Evolutionary conservation across 2,329 filamentous ascomycete genomes (phyloP).

Genomic region (Penicillium palitans): DNA sequence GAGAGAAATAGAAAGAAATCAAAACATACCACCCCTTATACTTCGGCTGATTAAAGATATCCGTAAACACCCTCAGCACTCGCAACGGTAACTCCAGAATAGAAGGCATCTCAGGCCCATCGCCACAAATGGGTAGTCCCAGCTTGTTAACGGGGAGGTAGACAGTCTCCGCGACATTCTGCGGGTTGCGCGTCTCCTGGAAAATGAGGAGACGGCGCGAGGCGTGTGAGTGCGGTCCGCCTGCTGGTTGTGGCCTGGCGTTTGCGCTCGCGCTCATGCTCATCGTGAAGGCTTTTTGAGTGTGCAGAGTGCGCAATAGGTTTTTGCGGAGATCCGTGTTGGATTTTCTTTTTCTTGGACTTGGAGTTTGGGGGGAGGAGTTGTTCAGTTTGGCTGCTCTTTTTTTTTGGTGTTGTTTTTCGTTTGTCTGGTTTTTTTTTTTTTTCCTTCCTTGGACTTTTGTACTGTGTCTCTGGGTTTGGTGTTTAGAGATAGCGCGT

Average conservation of each 20-base stretch:
- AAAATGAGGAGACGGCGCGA: constrained; percentile 39
- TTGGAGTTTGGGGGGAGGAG: background rate
- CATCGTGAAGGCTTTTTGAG: constrained; percentile 4
- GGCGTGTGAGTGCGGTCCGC: background rate
- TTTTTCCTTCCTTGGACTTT: background rate
- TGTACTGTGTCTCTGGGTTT: background rate
- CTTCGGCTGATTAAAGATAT: constrained; percentile 41
- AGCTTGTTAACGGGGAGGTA: constrained; percentile 40
- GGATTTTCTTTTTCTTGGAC: background rate
- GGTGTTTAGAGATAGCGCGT: background rate
- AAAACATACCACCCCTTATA: constrained; percentile 40
- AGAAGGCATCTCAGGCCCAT: constrained; percentile 35
- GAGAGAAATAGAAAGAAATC: background rate
- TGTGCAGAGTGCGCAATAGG: constrained; percentile 2
- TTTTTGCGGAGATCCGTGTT: constrained; percentile 6
- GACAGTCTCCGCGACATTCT: constrained; percentile 29
- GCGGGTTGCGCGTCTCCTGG: constrained; percentile 38
- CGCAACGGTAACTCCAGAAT: constrained; percentile 38
- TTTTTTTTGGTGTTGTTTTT: background rate
- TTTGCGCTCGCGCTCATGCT: constrained; percentile 11
- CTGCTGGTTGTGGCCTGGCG: constrained; percentile 11
- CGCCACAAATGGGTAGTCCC: constrained; percentile 38
- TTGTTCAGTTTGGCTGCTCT: constrained; percentile 7
- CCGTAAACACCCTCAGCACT: constrained; percentile 39
- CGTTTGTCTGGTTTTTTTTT: background rate